Percentiles rank a stretch among this genome's conserved stretches.
Conservation (phyloP, 176 grass and related monocot genomes). For the Musa beccarii region DNA sequence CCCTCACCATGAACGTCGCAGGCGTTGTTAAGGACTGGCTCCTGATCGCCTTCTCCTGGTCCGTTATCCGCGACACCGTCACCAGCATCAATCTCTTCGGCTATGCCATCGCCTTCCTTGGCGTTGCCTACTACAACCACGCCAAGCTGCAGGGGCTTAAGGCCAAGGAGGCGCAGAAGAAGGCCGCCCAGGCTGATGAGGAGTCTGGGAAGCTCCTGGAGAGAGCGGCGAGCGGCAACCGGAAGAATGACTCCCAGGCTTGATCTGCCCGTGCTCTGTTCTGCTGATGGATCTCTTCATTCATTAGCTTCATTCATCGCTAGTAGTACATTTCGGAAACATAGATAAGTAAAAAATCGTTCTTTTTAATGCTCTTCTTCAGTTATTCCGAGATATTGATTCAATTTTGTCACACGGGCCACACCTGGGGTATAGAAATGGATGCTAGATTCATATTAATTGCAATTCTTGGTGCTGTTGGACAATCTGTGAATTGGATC, state of each 20-base stretch:
- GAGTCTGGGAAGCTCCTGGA: slow-evolving; percentile 63
- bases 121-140: slow-evolving; percentile 94
- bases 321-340: not conserved
- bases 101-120: slow-evolving; percentile 80
- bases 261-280: not conserved
- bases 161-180: slow-evolving; percentile 93
- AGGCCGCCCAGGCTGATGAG: slow-evolving; percentile 66
- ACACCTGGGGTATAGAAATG: no score
- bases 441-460: no score
- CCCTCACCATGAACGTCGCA: slow-evolving; percentile 93
- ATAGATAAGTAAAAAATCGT: no score
- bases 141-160: slow-evolving; percentile 90
- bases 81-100: slow-evolving; percentile 79
- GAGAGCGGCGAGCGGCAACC: slow-evolving; percentile 39
- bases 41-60: slow-evolving; percentile 95
- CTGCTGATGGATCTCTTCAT: not conserved
- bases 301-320: not conserved
- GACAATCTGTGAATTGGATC: no score
- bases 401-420: not conserved
- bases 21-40: slow-evolving; percentile 95
- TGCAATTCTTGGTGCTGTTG: no score
- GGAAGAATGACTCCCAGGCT: slow-evolving; percentile 56
- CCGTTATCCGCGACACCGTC: slow-evolving; percentile 83
- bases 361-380: not conserved
- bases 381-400: not conserved